A percentile compares a stretch with the other conserved stretches of the same genome.
Evolutionary conservation across 768 basidiomycete genomes (phyloP).

Genomic region (Austroboletus festivus): DNA sequence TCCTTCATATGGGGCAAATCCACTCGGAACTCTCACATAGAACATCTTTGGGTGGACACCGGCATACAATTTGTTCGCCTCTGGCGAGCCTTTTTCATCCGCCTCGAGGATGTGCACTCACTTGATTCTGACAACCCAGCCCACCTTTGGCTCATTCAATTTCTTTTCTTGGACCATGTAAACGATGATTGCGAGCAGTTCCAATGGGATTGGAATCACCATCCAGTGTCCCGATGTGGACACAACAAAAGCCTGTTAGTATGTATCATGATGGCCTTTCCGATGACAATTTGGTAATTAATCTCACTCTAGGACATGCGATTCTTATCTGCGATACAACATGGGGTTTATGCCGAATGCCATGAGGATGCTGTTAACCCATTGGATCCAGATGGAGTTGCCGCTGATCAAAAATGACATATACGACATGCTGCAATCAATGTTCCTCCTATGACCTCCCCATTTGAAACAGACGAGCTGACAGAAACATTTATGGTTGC

Average conservation of each 20-base stretch:
- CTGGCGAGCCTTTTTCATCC: slow-evolving; percentile 43
- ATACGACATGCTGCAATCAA: too few relatives aligned
- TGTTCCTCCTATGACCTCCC: too few relatives aligned
- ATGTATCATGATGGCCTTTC: too few relatives aligned
- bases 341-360: neutral
- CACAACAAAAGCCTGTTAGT: neutral
- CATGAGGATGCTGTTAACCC: neutral
- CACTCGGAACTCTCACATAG: slow-evolving; percentile 42
- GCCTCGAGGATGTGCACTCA: slow-evolving; percentile 34
- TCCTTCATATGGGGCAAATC: slow-evolving; percentile 36
- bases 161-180: slow-evolving; percentile 38
- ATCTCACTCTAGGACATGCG: slow-evolving; percentile 1
- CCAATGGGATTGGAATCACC: slow-evolving; percentile 37
- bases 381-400: too few relatives aligned
- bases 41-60: slow-evolving; percentile 44
- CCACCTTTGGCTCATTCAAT: slow-evolving; percentile 45
- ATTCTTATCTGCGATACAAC: neutral
- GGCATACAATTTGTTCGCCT: slow-evolving; percentile 35
- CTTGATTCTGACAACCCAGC: slow-evolving; percentile 30
- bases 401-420: too few relatives aligned
- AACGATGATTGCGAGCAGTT: slow-evolving; percentile 39
- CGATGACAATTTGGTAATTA: too few relatives aligned
- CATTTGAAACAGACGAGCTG: too few relatives aligned
- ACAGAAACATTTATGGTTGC: neutral
- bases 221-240: slow-evolving; percentile 27